These are phyloP conservation scores for Truncatella angustata DNA, from an alignment of 2,329 filamentous ascomycete genomes.

Conservation along the genomic window DNA sequence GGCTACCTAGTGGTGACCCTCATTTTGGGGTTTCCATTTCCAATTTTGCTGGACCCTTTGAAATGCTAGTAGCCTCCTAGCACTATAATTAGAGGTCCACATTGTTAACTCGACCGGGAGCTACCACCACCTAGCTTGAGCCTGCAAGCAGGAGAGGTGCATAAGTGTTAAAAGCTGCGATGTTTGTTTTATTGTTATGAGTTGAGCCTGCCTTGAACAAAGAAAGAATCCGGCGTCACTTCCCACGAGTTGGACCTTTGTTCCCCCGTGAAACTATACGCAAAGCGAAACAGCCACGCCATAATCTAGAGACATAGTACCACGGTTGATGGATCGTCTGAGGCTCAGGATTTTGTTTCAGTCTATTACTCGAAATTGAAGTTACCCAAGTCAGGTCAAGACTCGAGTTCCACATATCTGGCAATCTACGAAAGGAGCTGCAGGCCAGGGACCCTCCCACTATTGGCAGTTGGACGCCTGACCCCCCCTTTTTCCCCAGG, in stretches of 20 bases:
- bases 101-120: background rate
- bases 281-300: too few species aligned
- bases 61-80: background rate
- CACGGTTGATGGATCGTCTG: too few species aligned
- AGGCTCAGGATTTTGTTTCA: conserved; percentile 1
- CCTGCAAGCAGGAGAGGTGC: too few species aligned
- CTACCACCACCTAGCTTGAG: background rate
- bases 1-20: background rate
- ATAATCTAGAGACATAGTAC: too few species aligned
- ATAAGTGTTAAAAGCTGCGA: too few species aligned
- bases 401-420: conserved; percentile 9
- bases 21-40: conserved; percentile 4
- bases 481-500: conserved; percentile 19
- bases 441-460: background rate
- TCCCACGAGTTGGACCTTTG: too few species aligned
- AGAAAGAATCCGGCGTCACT: too few species aligned
- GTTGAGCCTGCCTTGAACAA: too few species aligned
- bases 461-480: conserved; percentile 14
- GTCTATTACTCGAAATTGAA: conserved; percentile 5
- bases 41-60: conserved; percentile 5
- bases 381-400: conserved; percentile 6
- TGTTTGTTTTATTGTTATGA: too few species aligned
- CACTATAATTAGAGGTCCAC: background rate
- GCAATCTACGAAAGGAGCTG: background rate
- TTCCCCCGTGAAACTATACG: too few species aligned